Evolutionary conservation across 2,329 filamentous ascomycete genomes (phyloP).

Genomic region (Amphichorda felina): DNA sequence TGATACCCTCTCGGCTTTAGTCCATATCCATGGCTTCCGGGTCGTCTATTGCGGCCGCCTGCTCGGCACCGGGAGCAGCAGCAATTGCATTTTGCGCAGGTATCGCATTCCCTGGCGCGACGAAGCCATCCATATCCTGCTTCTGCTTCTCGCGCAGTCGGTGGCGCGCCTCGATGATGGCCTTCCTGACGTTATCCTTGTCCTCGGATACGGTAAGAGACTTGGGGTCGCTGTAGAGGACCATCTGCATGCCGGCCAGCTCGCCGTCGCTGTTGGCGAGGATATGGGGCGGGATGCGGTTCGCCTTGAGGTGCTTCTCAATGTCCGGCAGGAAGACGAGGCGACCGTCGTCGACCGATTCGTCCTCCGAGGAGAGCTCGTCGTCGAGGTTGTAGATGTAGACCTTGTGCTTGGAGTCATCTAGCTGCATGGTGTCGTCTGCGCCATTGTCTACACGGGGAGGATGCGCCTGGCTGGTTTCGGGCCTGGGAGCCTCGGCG

Average conservation of each 20-base stretch:
- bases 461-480: background rate
- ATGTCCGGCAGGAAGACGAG: slow-evolving; percentile 79
- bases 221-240: slow-evolving; percentile 72
- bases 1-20: too few relatives aligned
- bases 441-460: background rate
- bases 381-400: slow-evolving; percentile 88
- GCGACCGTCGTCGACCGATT: slow-evolving; percentile 33
- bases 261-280: slow-evolving; percentile 44
- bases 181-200: slow-evolving; percentile 67
- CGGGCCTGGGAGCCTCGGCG: slow-evolving; percentile 2
- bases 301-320: slow-evolving; percentile 63
- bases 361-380: slow-evolving; percentile 50
- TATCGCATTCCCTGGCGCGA: background rate
- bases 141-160: slow-evolving; percentile 48
- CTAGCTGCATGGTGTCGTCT: slow-evolving; percentile 55
- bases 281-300: slow-evolving; percentile 57
- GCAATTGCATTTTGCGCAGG: too few relatives aligned
- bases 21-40: too few relatives aligned
- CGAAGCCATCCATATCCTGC: background rate
- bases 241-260: slow-evolving; percentile 56
- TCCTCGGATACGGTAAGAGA: slow-evolving; percentile 66
- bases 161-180: slow-evolving; percentile 68
- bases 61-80: too few relatives aligned
- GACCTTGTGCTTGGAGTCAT: slow-evolving; percentile 76
- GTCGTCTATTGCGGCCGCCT: too few relatives aligned